Percentiles rank a stretch among this genome's conserved stretches.
These are phyloP conservation scores for Gremmenia infestans DNA, from an alignment of 2,329 filamentous ascomycete genomes.

Conservation along the genomic window DNA sequence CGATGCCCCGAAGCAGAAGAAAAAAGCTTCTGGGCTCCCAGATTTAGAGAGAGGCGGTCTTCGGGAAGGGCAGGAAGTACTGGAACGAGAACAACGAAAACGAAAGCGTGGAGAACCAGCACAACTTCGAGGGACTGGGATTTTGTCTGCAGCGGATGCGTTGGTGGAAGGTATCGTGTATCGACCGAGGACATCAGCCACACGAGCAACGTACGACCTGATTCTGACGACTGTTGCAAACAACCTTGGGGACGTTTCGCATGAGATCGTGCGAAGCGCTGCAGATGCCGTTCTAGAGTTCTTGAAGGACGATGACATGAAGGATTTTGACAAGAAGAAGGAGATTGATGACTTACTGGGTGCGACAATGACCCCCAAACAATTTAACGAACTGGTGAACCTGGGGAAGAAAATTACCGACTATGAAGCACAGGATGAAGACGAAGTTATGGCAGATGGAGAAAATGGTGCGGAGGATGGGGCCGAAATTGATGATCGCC, in stretches of 20 bases:
- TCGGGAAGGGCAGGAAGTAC: constrained; percentile 76
- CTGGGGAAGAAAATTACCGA: constrained; percentile 98
- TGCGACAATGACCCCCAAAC: constrained; percentile 73
- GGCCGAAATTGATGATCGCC: constrained; percentile 83
- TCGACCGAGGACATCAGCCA: constrained; percentile 84
- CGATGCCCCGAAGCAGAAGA: constrained; percentile 75
- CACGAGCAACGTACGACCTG: constrained; percentile 87
- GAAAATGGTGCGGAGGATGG: constrained; percentile 61
- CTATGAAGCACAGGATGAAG: constrained; percentile 93
- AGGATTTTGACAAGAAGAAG: constrained; percentile 98
- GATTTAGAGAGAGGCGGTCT: constrained; percentile 71
- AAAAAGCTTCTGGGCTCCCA: constrained; percentile 57
- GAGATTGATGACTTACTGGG: constrained; percentile 92
- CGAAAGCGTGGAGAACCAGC: constrained; percentile 70
- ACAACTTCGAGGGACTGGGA: constrained; percentile 67
- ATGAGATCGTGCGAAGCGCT: constrained; percentile 87
- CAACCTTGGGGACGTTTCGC: constrained; percentile 86
- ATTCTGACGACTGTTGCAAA: constrained; percentile 87
- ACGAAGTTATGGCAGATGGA: constrained; percentile 76
- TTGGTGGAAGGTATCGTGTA: constrained; percentile 90
- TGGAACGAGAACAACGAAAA: constrained; percentile 81
- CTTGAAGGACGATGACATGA: constrained; percentile 90
- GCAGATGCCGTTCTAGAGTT: constrained; percentile 88
- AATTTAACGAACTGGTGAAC: constrained; percentile 96
- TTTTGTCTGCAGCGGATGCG: constrained; percentile 78